phyloP scores from a whole-genome alignment of 2,329 filamentous ascomycete genomes.

The Colletotrichum magnum region DNA sequence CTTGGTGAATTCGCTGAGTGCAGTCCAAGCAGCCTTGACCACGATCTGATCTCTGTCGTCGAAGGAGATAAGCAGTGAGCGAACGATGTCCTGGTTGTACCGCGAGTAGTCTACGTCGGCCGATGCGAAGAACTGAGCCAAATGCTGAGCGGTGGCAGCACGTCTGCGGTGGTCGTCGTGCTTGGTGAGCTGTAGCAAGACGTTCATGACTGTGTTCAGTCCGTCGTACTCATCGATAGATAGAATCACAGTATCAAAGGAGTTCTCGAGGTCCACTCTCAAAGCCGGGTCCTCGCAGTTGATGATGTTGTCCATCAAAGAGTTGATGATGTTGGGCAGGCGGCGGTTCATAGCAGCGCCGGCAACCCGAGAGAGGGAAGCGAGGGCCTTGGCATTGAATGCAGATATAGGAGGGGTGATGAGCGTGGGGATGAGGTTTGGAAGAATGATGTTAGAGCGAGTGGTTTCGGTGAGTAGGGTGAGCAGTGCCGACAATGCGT shows the following conservation, averaged over 20 bases:
- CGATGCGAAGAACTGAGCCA: slow-evolving; percentile 88
- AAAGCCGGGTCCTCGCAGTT: slow-evolving; percentile 81
- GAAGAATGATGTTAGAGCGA: slow-evolving; percentile 94
- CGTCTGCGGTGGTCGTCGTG: slow-evolving; percentile 92
- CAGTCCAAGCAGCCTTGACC: slow-evolving; percentile 90
- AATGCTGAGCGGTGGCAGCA: slow-evolving; percentile 81
- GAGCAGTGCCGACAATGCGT: slow-evolving; percentile 91
- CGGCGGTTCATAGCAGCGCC: slow-evolving; percentile 91
- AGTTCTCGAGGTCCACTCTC: slow-evolving; percentile 78
- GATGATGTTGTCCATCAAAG: slow-evolving; percentile 93
- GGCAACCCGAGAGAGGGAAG: slow-evolving; percentile 93
- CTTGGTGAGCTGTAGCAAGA: slow-evolving; percentile 88
- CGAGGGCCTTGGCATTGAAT: slow-evolving; percentile 95
- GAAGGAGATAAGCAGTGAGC: slow-evolving; percentile 90
- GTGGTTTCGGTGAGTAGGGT: slow-evolving; percentile 95
- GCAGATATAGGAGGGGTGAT: slow-evolving; percentile 90
- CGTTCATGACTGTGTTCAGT: slow-evolving; percentile 95
- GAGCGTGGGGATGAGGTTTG: slow-evolving; percentile 94
- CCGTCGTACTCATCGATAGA: slow-evolving; percentile 98
- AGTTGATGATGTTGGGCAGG: slow-evolving; percentile 90
- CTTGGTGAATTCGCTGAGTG: slow-evolving; percentile 89
- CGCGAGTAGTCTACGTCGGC: slow-evolving; percentile 91
- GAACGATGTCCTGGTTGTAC: slow-evolving; percentile 96
- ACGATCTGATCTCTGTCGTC: slow-evolving; percentile 88
- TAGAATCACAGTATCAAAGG: slow-evolving; percentile 90